Base-by-base conservation (phyloP, 2,329 filamentous ascomycete genomes). In the Xylaria sp. region DNA sequence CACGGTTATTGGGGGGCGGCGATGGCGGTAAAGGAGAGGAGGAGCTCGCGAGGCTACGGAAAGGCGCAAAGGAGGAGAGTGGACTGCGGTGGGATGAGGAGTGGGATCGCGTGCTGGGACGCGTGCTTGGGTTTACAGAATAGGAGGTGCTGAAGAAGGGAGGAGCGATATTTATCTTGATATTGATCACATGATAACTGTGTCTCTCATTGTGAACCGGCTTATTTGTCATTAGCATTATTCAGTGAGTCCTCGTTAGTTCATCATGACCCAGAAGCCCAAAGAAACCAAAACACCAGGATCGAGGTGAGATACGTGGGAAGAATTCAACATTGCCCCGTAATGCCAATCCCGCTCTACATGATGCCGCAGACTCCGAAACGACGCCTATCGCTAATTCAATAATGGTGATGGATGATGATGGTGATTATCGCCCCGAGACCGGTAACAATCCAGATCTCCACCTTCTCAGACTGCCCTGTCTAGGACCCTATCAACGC, bases 41-140 rank as follows among this genome's bases (percentile, higher is more conserved):
- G 7, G 84, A 92, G 74, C 80, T 97, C 48, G 82, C 82, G 42
- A 80, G 49, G 3, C 79, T 97, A 74, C 92, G 88, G 75, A 77
- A 83, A 48, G 94, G 94, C 0, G 94, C 94, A 1, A 79, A 89
- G 36, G 83, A 86, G 70, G 94, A 98, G 79, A 93, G 93, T 42
- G 84, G 84, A 51, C 84, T 90, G 65, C 86, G 95, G 54, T 99
- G 96, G 96, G 91, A 97, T 74, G 92, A 94, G 73, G 94, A 97
- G 78, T 99, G 96, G 96, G 89, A 97, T 83, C 86, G 88, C 10
- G 90, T 97, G 53, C 92, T 94, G 7, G 93, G 91, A 11, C 87
- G 86, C 56, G 80, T 97, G 4, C 85, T 97, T 62, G 89, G 86
- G 1, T 75, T 88, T 33, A 75, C 78, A 2, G 74, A 75, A 20